A percentile compares a stretch with the other conserved stretches of the same genome.
These are phyloP conservation scores for Russula emetica DNA, from an alignment of 768 basidiomycete species.

Conservation along the genomic window DNA sequence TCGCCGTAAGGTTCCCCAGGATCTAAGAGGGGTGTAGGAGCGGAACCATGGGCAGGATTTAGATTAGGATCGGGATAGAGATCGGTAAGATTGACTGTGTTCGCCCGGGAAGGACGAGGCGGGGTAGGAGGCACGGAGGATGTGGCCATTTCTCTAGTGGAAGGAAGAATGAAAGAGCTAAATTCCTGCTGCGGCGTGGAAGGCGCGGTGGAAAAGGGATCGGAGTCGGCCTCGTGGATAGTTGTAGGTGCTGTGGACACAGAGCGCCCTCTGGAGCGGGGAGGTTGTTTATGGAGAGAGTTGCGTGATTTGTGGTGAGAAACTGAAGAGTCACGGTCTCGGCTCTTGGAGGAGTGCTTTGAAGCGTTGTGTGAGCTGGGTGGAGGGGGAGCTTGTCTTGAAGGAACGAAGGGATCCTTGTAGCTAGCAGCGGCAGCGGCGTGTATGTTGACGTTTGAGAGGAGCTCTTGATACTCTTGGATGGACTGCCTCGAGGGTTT, in stretches of 20 bases:
- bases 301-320: conserved; percentile 32
- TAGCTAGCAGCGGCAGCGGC: conserved; percentile 47
- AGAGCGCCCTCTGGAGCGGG: conserved; percentile 33
- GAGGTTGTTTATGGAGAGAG: conserved; percentile 35
- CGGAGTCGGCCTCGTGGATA: conserved; percentile 41
- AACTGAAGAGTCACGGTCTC: conserved; percentile 27
- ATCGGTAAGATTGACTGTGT: conserved; percentile 78
- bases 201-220: conserved; percentile 32
- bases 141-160: conserved; percentile 32
- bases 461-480: conserved; percentile 71
- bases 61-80: conserved; percentile 49
- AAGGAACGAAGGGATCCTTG: conserved; percentile 42
- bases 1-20: conserved; percentile 15
- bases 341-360: conserved; percentile 21
- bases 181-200: conserved; percentile 32
- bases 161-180: conserved; percentile 30
- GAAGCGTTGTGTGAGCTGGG: conserved; percentile 32
- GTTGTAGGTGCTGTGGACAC: conserved; percentile 36
- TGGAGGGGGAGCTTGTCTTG: conserved; percentile 45
- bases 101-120: conserved; percentile 76
- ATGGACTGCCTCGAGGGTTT: conserved; percentile 70
- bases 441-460: conserved; percentile 56
- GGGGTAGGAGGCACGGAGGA: conserved; percentile 50
- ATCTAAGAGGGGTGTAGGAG: conserved; percentile 48
- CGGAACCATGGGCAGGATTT: conserved; percentile 38